Conservation (phyloP, 2,329 filamentous ascomycete genomes). For the Talaromyces sp. region DNA sequence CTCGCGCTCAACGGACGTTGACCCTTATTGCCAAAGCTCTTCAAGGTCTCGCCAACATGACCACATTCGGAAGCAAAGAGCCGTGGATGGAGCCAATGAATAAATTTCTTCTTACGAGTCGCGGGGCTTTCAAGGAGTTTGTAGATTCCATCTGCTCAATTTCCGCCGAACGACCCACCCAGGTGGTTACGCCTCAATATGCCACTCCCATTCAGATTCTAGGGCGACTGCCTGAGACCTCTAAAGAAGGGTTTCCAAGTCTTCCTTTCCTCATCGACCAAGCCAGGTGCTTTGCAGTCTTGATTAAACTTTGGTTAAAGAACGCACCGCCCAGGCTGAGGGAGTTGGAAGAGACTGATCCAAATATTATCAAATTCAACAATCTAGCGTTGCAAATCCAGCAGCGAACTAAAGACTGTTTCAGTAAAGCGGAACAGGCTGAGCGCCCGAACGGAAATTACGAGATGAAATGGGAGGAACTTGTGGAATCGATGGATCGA, state of each 20-base stretch:
- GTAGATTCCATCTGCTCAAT: constrained; percentile 83
- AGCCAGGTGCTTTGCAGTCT: constrained; percentile 72
- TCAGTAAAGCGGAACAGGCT: constrained; percentile 42
- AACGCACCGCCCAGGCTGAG: constrained; percentile 33
- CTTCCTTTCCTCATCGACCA: constrained; percentile 90
- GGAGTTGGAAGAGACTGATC: constrained; percentile 34
- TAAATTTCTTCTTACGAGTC: constrained; percentile 68
- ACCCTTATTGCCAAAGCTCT: constrained; percentile 90
- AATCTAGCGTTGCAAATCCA: constrained; percentile 36
- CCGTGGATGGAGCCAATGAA: constrained; percentile 99
- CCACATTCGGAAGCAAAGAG: constrained; percentile 88
- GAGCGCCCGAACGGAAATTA: constrained; percentile 42
- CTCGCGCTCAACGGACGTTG: constrained; percentile 76
- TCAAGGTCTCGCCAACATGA: constrained; percentile 84
- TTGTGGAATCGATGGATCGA: constrained; percentile 44
- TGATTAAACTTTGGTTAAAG: constrained; percentile 59
- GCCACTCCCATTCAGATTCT: constrained; percentile 89
- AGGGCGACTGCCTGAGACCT: constrained; percentile 69
- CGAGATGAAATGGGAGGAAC: constrained; percentile 45
- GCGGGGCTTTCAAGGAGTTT: constrained; percentile 76
- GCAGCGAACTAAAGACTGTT: constrained; percentile 40
- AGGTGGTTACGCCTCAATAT: constrained; percentile 73
- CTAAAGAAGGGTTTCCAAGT: constrained; percentile 86
- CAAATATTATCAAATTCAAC: constrained; percentile 37
- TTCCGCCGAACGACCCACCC: constrained; percentile 60